Percentiles rank a stretch among this genome's conserved stretches.
Evolutionary conservation across 441 rosid genomes (phyloP).

Genomic region (Viola pubescens): DNA sequence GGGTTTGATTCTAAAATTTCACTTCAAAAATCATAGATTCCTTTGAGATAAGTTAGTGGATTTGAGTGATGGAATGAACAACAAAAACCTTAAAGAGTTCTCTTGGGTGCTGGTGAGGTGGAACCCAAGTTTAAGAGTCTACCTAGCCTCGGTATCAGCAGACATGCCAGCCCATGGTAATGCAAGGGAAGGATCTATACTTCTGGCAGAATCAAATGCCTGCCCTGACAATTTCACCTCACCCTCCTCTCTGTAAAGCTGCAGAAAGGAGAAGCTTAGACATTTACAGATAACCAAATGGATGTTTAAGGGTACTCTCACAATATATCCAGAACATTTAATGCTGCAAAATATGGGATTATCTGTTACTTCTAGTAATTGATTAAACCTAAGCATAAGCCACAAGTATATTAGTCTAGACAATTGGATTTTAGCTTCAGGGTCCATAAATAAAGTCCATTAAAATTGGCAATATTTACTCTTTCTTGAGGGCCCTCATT

Average conservation of each 20-base stretch:
- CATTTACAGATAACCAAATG: neutral
- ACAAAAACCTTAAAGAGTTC: neutral
- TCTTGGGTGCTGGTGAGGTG: too few species aligned
- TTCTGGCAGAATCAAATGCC: constrained; percentile 95
- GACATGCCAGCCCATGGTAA: constrained; percentile 99
- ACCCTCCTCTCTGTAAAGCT: constrained; percentile 67
- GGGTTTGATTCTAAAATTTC: too few species aligned
- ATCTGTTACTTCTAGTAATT: neutral
- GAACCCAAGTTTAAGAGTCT: constrained; percentile 15
- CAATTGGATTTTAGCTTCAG: too few species aligned
- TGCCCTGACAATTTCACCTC: constrained; percentile 67
- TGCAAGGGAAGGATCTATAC: constrained; percentile 95
- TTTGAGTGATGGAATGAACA: neutral
- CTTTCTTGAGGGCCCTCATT: too few species aligned
- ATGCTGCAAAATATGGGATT: constrained; percentile 4
- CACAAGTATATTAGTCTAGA: too few species aligned
- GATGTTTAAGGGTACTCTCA: too few species aligned
- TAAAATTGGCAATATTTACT: too few species aligned
- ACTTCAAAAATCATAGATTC: too few species aligned
- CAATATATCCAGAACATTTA: neutral
- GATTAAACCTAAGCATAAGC: too few species aligned
- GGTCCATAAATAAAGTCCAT: neutral
- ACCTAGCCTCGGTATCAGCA: constrained; percentile 70
- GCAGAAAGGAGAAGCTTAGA: constrained; percentile 24
- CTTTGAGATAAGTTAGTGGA: neutral